Conservation (phyloP, 2,329 filamentous ascomycete species). For the Cladosporium sp. region DNA sequence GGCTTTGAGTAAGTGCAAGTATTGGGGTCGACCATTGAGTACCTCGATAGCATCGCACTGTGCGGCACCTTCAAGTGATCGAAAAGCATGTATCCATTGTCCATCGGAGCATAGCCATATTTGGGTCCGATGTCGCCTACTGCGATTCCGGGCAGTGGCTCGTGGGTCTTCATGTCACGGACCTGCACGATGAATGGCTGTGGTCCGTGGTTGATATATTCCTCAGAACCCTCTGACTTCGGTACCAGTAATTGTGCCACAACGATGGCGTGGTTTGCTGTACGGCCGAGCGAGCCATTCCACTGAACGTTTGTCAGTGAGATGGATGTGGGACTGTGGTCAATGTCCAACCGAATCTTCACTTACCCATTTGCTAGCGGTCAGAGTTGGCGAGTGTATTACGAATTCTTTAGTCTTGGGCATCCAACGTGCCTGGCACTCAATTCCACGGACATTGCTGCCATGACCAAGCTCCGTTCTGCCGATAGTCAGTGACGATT, state of each 20-base stretch:
- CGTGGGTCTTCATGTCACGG: conserved; percentile 45
- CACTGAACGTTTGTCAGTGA: conserved; percentile 26
- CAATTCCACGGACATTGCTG: conserved; percentile 49
- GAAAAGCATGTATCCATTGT: conserved; percentile 54
- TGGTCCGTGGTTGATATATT: conserved; percentile 45
- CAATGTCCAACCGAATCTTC: background rate
- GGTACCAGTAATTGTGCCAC: conserved; percentile 50
- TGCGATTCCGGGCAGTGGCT: conserved; percentile 45
- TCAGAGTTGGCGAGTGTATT: conserved; percentile 49
- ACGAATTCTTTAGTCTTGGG: conserved; percentile 43
- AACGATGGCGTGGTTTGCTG: conserved; percentile 54
- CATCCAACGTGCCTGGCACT: conserved; percentile 47
- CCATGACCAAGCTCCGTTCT: conserved; percentile 49
- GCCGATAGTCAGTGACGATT: background rate
- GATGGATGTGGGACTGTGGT: background rate
- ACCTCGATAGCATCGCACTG: conserved; percentile 47
- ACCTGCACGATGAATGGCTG: conserved; percentile 53
- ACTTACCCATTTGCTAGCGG: conserved; percentile 47
- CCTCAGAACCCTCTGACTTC: conserved; percentile 22
- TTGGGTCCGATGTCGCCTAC: conserved; percentile 55
- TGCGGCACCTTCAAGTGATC: conserved; percentile 45
- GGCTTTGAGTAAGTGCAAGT: conserved; percentile 44
- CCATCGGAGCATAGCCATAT: conserved; percentile 51
- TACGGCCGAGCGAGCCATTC: conserved; percentile 51
- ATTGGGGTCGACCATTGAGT: conserved; percentile 45